Conservation (phyloP, 2,329 filamentous ascomycete species). For the Dothiorella sarmentorum region DNA sequence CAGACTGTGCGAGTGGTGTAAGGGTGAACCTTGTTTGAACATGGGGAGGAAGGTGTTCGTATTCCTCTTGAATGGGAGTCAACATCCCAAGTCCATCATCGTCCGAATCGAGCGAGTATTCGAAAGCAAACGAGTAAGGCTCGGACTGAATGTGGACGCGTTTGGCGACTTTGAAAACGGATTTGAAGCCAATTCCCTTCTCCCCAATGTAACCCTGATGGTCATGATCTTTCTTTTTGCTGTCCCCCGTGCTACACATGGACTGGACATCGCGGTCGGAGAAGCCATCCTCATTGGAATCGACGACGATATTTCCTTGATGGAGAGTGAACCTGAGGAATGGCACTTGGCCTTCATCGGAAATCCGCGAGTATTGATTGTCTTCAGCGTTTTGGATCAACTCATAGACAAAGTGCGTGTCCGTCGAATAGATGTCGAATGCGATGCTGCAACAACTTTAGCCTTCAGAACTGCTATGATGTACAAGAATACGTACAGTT, state of each 20-base stretch:
- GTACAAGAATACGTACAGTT: background rate
- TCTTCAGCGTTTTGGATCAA: slow-evolving; percentile 46
- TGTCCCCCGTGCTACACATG: slow-evolving; percentile 37
- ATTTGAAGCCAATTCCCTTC: slow-evolving; percentile 40
- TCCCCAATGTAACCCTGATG: slow-evolving; percentile 32
- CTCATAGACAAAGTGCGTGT: slow-evolving; percentile 29
- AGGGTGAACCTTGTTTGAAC: slow-evolving; percentile 25
- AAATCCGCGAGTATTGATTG: slow-evolving; percentile 27
- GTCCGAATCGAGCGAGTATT: slow-evolving; percentile 26
- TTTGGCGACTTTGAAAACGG: slow-evolving; percentile 32
- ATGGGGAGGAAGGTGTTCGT: slow-evolving; percentile 7
- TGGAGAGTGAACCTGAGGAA: slow-evolving; percentile 26
- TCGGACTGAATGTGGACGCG: slow-evolving; percentile 42
- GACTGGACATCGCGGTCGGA: slow-evolving; percentile 33
- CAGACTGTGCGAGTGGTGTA: background rate
- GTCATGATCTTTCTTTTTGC: slow-evolving; percentile 32
- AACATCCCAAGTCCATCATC: slow-evolving; percentile 53
- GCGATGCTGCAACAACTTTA: slow-evolving; percentile 22
- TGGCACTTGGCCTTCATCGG: slow-evolving; percentile 5
- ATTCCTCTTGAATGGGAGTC: slow-evolving; percentile 36
- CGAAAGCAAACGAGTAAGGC: slow-evolving; percentile 36
- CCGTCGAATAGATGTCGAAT: slow-evolving; percentile 26
- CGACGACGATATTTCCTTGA: slow-evolving; percentile 38
- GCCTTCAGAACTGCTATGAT: background rate
- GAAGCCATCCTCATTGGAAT: slow-evolving; percentile 46